Percentiles rank a stretch among this genome's conserved stretches.
Evolutionary conservation across 805 yeast genomes (phyloP).

Genomic region (Cyberlindnera japonica): DNA sequence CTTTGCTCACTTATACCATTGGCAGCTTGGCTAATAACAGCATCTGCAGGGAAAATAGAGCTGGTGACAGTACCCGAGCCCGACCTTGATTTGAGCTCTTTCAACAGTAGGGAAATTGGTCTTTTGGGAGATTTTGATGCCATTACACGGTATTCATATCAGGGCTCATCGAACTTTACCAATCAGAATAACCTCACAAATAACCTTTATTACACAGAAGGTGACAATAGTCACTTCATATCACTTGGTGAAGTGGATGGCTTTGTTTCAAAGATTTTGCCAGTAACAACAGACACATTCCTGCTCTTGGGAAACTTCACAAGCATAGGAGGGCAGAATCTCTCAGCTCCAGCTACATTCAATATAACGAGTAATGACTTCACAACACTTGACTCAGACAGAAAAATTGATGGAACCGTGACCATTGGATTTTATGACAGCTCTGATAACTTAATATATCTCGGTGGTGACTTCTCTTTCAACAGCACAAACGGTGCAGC

Average conservation of each 20-base stretch:
- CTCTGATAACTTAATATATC: slow-evolving; percentile 49
- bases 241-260: slow-evolving; percentile 23
- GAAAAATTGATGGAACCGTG: slow-evolving; percentile 35
- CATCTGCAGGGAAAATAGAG: slow-evolving; percentile 10
- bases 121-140: slow-evolving; percentile 37
- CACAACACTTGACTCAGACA: slow-evolving; percentile 25
- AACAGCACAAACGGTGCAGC: slow-evolving; percentile 56
- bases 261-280: slow-evolving; percentile 22
- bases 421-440: slow-evolving; percentile 45
- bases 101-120: slow-evolving; percentile 22
- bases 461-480: slow-evolving; percentile 75
- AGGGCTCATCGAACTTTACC: slow-evolving; percentile 33
- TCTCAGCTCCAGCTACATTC: slow-evolving; percentile 31
- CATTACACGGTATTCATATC: slow-evolving; percentile 32
- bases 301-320: slow-evolving; percentile 29
- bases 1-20: slow-evolving; percentile 1
- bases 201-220: slow-evolving; percentile 19
- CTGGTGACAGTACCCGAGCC: slow-evolving; percentile 16
- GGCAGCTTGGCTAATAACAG: slow-evolving; percentile 5
- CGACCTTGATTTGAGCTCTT: slow-evolving; percentile 21
- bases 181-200: slow-evolving; percentile 21
- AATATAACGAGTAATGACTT: slow-evolving; percentile 30
- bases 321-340: slow-evolving; percentile 20
- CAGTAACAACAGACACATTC: slow-evolving; percentile 31
- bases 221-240: slow-evolving; percentile 15